Percentiles rank a stretch among this genome's conserved stretches.
Conservation (phyloP, 2,329 filamentous ascomycete species). For the Botrytis medusae region DNA sequence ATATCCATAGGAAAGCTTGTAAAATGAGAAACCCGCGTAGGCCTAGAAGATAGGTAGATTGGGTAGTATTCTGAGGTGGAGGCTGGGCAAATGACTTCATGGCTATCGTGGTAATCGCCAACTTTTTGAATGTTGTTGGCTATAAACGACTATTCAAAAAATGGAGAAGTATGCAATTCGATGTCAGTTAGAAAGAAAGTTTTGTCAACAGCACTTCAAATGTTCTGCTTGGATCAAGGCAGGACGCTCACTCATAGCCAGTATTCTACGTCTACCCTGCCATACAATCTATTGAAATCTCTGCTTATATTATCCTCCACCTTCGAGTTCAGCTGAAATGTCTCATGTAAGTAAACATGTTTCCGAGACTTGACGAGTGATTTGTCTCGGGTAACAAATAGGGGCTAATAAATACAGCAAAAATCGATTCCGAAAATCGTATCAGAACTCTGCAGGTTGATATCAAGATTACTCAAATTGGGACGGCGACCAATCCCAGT, state of each 20-base stretch:
- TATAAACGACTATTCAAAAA: no score
- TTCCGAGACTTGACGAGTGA: neutral
- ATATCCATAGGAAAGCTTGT: constrained; percentile 47
- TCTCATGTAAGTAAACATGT: neutral
- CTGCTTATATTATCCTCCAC: neutral
- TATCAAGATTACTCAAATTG: neutral
- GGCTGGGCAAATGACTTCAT: neutral
- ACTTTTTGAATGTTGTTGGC: neutral
- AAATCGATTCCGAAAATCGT: no score
- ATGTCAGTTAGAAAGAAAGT: neutral
- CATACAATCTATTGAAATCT: neutral
- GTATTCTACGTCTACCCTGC: neutral
- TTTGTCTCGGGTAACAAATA: neutral
- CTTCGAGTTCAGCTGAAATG: constrained; percentile 1
- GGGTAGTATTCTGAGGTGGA: neutral
- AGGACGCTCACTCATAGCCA: neutral
- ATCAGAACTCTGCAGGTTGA: neutral
- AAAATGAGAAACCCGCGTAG: constrained; percentile 29
- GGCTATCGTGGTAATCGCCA: neutral
- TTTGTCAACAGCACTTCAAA: neutral
- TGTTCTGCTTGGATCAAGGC: neutral
- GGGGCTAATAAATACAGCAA: neutral
- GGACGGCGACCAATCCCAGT: neutral
- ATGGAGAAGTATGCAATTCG: neutral
- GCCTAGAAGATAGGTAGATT: constrained; percentile 18